These are phyloP conservation scores for Singerocomus rubriflavus DNA, from an alignment of 1,284 basidiomycete genomes.

Conservation along the genomic window DNA sequence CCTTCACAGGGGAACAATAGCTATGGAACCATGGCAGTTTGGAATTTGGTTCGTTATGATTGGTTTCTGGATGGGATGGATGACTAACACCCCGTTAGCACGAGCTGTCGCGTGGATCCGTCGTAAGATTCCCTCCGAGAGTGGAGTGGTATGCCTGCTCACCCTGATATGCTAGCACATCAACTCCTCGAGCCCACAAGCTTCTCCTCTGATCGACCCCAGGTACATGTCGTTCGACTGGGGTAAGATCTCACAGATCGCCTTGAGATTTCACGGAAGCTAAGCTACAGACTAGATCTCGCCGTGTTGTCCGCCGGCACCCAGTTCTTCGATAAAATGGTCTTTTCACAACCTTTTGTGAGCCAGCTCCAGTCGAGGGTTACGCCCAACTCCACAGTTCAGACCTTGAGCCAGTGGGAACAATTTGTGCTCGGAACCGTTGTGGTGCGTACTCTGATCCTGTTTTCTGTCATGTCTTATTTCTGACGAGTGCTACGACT, in stretches of 20 bases:
- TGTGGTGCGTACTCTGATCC: not conserved
- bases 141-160: not conserved
- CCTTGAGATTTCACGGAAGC: not conserved
- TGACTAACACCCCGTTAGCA: not conserved
- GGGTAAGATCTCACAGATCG: not conserved
- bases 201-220: conserved; percentile 4
- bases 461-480: not conserved
- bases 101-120: conserved; percentile 1
- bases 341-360: not conserved
- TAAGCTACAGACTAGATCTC: not conserved
- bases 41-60: not conserved
- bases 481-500: not conserved
- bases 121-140: not conserved
- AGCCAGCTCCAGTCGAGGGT: not conserved
- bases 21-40: not conserved
- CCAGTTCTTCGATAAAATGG: conserved; percentile 2
- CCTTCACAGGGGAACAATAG: not conserved
- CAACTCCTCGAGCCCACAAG: not conserved
- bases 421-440: not conserved
- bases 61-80: not conserved
- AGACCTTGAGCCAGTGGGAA: not conserved
- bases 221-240: conserved; percentile 1
- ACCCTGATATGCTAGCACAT: not conserved
- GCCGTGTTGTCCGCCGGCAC: not conserved
- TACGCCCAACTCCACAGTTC: not conserved